Conservation (phyloP, 23 red algal species). For the Agarophyton chilense region DNA sequence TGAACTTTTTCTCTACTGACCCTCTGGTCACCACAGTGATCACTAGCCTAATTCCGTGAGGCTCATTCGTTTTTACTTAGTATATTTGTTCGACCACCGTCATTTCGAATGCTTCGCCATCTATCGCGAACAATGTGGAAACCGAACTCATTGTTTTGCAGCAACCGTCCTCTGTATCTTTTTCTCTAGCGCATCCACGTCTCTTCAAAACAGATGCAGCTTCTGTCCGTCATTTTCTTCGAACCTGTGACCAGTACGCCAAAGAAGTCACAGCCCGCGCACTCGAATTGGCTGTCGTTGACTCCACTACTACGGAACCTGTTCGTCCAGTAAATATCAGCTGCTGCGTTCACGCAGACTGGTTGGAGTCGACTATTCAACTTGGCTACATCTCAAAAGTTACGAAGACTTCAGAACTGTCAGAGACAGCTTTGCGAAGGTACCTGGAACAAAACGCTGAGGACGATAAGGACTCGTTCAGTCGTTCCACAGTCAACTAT, state of each 20-base stretch:
- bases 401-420: neutral
- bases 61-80: too few relatives aligned
- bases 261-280: slow-evolving; percentile 3
- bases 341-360: slow-evolving; percentile 16
- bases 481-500: neutral
- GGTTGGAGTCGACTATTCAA: neutral
- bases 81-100: too few relatives aligned
- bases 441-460: slow-evolving; percentile 7
- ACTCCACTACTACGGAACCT: slow-evolving; percentile 1
- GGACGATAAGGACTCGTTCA: neutral
- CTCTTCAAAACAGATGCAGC: neutral
- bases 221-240: slow-evolving; percentile 34
- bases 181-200: slow-evolving; percentile 15
- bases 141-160: too few relatives aligned
- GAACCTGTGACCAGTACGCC: neutral
- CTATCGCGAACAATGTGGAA: too few relatives aligned
- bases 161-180: neutral
- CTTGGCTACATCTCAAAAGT: neutral
- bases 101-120: too few relatives aligned
- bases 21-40: too few relatives aligned
- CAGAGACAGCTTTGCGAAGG: neutral
- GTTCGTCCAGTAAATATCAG: neutral
- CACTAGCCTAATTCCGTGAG: too few relatives aligned
- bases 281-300: neutral
- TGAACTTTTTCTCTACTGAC: too few relatives aligned